A percentile compares a stretch with the other conserved stretches of the same genome.
phyloP scores from a whole-genome alignment of 108 stramenopile species.

The Chaetoceros muelleri region DNA sequence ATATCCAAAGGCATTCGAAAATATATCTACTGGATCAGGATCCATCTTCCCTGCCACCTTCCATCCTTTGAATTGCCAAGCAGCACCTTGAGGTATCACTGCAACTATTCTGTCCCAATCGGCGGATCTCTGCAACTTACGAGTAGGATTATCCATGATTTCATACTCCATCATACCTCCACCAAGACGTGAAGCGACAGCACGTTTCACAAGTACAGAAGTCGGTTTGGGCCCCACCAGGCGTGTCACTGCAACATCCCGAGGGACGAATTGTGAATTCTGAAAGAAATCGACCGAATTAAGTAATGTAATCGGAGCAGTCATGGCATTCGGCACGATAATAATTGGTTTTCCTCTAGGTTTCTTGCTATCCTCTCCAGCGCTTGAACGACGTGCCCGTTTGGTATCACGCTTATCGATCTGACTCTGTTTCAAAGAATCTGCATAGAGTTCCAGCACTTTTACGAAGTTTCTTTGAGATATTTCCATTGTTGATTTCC shows the following conservation, averaged over 20 bases:
- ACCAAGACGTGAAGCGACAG: constrained; percentile 35
- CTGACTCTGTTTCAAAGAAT: too few species aligned
- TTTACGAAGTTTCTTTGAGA: constrained; percentile 59
- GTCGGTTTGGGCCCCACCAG: constrained; percentile 16
- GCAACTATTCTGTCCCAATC: constrained; percentile 94
- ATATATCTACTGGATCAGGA: constrained; percentile 80
- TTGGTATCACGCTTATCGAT: constrained; percentile 32
- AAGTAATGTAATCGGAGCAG: constrained; percentile 71
- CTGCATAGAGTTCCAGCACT: constrained; percentile 60
- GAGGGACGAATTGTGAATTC: constrained; percentile 54
- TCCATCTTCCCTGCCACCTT: constrained; percentile 28
- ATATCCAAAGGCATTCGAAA: constrained; percentile 60
- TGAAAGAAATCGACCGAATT: constrained; percentile 89
- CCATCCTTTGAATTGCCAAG: constrained; percentile 99
- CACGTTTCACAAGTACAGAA: constrained; percentile 19
- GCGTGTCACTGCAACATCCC: constrained; percentile 58
- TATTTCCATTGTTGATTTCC: too few species aligned
- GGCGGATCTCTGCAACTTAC: constrained; percentile 27
- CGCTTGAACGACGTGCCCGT: constrained; percentile 3
- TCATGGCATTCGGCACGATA: constrained; percentile 89
- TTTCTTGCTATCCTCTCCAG: constrained; percentile 2
- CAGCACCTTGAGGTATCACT: constrained; percentile 82
- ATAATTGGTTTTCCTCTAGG: constrained; percentile 71
- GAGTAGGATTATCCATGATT: constrained; percentile 82
- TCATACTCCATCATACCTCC: constrained; percentile 71